These are phyloP conservation scores for Eragrostis nindensis DNA, from an alignment of 176 grass and related monocot genomes.

Conservation along the genomic window DNA sequence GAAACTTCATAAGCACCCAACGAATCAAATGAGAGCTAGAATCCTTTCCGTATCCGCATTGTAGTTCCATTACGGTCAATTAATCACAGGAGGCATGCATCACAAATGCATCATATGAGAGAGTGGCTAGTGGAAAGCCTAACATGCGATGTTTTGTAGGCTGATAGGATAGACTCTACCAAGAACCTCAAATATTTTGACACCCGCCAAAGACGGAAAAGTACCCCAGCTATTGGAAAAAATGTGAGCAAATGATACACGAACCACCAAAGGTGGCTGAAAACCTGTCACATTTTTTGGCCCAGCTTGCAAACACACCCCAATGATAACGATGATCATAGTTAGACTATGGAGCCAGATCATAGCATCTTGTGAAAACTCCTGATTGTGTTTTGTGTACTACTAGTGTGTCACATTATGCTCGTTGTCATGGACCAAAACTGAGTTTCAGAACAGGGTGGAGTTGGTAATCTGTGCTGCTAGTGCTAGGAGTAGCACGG, in stretches of 20 bases:
- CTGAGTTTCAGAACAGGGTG: neutral
- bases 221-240: conserved; percentile 6
- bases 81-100: conserved; percentile 14
- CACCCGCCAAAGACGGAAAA: conserved; percentile 11
- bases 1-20: conserved; percentile 6
- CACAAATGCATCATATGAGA: neutral
- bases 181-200: conserved; percentile 43
- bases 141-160: conserved; percentile 45
- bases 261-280: conserved; percentile 41
- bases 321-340: conserved; percentile 30
- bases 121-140: conserved; percentile 4
- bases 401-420: neutral
- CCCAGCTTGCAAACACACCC: conserved; percentile 20
- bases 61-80: conserved; percentile 2
- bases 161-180: conserved; percentile 32
- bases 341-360: conserved; percentile 1
- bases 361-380: conserved; percentile 12
- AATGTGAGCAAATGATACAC: conserved; percentile 23
- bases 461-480: conserved; percentile 4
- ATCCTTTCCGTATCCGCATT: neutral
- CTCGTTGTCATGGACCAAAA: neutral
- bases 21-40: conserved; percentile 21
- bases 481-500: neutral
- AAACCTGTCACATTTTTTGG: conserved; percentile 48
- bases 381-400: conserved; percentile 2